A percentile compares a stretch with the other conserved stretches of the same genome.
phyloP scores from a whole-genome alignment of 169 alveolate species.

The Plasmodium reichenowi region DNA sequence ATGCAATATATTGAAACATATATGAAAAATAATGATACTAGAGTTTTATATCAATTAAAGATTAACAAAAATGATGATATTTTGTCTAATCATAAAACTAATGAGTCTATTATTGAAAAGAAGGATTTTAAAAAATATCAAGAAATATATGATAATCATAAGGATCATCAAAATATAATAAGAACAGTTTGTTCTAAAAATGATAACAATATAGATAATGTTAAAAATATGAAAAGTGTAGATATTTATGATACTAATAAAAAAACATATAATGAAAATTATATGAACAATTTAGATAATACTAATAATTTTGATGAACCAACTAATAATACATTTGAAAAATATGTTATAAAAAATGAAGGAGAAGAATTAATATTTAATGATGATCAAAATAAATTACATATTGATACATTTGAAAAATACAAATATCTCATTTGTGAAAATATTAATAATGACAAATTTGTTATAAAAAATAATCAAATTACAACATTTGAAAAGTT shows the following conservation, averaged over 20 bases:
- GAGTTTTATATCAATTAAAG: neutral
- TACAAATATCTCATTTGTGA: constrained; percentile 38
- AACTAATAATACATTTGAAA: neutral
- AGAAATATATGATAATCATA: neutral
- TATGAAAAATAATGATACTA: neutral
- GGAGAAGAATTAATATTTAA: neutral
- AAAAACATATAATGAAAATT: neutral
- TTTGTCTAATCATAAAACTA: neutral
- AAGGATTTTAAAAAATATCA: neutral
- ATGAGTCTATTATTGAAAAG: neutral
- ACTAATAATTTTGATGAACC: neutral
- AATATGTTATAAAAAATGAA: neutral
- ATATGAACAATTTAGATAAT: neutral
- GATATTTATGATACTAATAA: neutral
- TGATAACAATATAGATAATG: neutral
- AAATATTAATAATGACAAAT: constrained; percentile 64
- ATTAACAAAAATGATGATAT: neutral
- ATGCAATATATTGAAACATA: neutral
- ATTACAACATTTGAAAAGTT: constrained; percentile 46
- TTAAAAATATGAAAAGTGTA: neutral
- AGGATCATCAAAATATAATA: neutral
- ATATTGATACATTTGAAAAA: constrained; percentile 16
- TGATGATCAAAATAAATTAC: constrained; percentile 14
- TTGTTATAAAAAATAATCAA: constrained; percentile 61
- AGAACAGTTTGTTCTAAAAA: neutral